Base-by-base conservation (phyloP, 1,139 yeast species). In the Diutina siamensis region DNA sequence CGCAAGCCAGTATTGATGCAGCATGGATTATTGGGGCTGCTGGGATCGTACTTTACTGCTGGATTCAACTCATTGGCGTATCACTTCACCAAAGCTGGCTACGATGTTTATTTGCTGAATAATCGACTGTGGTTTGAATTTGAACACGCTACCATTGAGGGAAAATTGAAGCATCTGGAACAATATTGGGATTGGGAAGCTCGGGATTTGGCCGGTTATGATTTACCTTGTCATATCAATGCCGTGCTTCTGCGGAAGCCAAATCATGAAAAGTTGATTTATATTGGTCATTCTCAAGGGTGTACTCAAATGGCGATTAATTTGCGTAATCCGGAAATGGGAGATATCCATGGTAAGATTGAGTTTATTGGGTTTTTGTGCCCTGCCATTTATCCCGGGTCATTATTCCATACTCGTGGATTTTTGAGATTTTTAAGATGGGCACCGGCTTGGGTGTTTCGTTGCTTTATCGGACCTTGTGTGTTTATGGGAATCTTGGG, bases 91-190 rank as follows among this genome's bases (percentile, higher is more conserved):
- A 66, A 72, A 21, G 60, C 66, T 31, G 95, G 95, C 0, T 87
- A 72, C 58, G 97, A 92, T 54, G 92, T 92, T 1, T 92, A 97
- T 97, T 62, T 92, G 47, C 97, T 97, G 1, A 88, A 89, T 57
- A 89, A 89, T 58, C 66, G 98, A 49, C 80, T 95, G 50, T 94
- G 95, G 32, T 86, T 88, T 59, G 68, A 72, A 36, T 86, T 95
- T 0, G 66, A 71, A 46, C 94, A 85, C 59, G 56, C 63, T 1
- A 55, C 48, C n/a, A 52, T 55, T 51, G 49, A 67, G 62, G 63
- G 69, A 51, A 48, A 66, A 63, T 49, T 66, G 55, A 53, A 76
- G 78, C 64, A 76, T 69, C 48, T 63, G 65, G 62, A 76, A 63
- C 65, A 57, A 47, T 70, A 63, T 49, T 83, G 94, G 94, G 78